Evolutionary conservation across 208 protist genomes (phyloP).

Genomic region (Plasmodiophora brassicae): DNA sequence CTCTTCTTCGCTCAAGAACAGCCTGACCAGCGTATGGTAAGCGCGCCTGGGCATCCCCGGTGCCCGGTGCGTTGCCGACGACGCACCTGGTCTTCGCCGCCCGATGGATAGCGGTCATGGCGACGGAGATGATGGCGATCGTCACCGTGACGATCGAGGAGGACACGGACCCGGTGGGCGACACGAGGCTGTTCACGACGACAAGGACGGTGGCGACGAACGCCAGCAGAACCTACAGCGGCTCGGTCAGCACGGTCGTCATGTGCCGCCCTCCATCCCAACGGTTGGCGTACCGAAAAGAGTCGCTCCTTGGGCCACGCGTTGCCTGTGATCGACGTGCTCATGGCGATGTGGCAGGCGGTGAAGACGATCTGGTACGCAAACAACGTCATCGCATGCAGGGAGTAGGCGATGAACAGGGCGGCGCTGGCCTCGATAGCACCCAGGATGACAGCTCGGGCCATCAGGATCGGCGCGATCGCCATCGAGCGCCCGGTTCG

Average conservation of each 20-base stretch:
- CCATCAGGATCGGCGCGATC: not conserved
- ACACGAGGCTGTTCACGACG: not conserved
- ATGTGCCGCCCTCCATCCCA: too few species aligned
- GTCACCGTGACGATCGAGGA: not conserved
- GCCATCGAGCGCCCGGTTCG: not conserved
- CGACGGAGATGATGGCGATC: not conserved
- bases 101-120: not conserved
- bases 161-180: not conserved
- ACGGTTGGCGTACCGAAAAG: too few species aligned
- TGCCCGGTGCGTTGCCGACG: too few species aligned
- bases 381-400: not conserved
- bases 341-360: too few species aligned
- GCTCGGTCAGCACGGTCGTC: not conserved
- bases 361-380: not conserved
- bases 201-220: not conserved
- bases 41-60: too few species aligned
- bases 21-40: too few species aligned
- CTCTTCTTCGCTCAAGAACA: too few species aligned
- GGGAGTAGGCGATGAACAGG: not conserved
- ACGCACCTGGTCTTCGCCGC: too few species aligned
- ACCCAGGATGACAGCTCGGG: not conserved
- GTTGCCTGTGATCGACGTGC: too few species aligned
- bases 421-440: not conserved
- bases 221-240: not conserved
- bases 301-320: too few species aligned